Evolutionary conservation across 75 land plant genomes (phyloP).

Genomic region (Pinus tabuliformis): DNA sequence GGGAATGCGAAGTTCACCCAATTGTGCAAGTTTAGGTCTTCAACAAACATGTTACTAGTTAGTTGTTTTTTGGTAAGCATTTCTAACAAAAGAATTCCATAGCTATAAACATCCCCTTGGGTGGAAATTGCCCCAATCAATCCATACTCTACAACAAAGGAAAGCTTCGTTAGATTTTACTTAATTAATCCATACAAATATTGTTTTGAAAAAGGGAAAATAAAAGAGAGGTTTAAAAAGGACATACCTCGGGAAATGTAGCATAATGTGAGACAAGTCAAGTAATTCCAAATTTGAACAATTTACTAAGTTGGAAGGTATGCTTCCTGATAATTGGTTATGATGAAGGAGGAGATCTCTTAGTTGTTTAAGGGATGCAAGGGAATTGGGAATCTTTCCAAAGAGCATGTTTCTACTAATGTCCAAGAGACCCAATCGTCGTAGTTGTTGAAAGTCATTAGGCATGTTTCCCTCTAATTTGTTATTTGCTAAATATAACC

Average conservation of each 20-base stretch:
- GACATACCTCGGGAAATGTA: too few relatives aligned
- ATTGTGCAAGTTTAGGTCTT: not conserved
- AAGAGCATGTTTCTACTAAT: slow-evolving; percentile 18
- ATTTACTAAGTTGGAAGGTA: slow-evolving; percentile 9
- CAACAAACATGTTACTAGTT: not conserved
- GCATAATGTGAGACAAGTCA: slow-evolving; percentile 1
- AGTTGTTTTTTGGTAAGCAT: slow-evolving; percentile 14
- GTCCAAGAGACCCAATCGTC: slow-evolving; percentile 12
- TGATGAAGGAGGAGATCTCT: slow-evolving; percentile 15
- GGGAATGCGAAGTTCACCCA: not conserved
- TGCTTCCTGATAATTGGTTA: slow-evolving; percentile 17
- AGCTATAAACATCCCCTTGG: too few relatives aligned
- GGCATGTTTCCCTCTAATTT: slow-evolving; percentile 48
- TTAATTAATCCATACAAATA: not conserved
- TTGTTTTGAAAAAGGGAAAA: too few relatives aligned
- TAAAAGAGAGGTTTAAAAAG: too few relatives aligned
- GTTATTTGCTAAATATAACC: slow-evolving; percentile 7
- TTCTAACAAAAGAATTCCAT: slow-evolving; percentile 20
- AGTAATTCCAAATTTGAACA: slow-evolving; percentile 6
- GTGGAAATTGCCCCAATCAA: not conserved
- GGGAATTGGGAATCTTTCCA: slow-evolving; percentile 23
- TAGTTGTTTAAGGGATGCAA: slow-evolving; percentile 17
- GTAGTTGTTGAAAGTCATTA: slow-evolving; percentile 37
- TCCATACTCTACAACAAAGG: slow-evolving; percentile 18
- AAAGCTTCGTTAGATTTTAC: not conserved